A percentile compares a stretch with the other conserved stretches of the same genome.
phyloP scores from a whole-genome alignment of 352 stramenopile species.

The Phytopythium helicoides region DNA sequence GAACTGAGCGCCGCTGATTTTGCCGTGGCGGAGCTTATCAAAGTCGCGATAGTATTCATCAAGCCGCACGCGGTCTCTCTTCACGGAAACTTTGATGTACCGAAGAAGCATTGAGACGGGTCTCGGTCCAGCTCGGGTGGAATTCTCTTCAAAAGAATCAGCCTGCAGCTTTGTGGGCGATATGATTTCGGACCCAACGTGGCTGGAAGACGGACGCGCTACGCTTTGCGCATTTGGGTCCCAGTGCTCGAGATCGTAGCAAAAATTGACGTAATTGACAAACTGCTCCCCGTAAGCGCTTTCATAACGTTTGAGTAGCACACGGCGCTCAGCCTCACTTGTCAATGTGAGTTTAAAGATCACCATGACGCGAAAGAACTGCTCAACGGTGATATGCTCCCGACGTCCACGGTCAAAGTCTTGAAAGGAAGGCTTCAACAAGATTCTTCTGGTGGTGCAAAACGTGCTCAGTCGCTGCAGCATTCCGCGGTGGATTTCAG shows the following conservation, averaged over 20 bases:
- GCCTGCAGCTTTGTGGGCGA: slow-evolving; percentile 39
- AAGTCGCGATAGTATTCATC: slow-evolving; percentile 86
- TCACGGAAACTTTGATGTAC: slow-evolving; percentile 80
- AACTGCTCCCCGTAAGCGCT: slow-evolving; percentile 73
- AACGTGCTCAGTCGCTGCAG: slow-evolving; percentile 66
- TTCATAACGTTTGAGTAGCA: slow-evolving; percentile 67
- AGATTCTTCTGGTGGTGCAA: slow-evolving; percentile 54
- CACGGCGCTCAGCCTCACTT: slow-evolving; percentile 41
- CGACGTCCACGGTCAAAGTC: slow-evolving; percentile 76
- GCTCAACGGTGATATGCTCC: slow-evolving; percentile 77
- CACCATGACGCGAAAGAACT: slow-evolving; percentile 80
- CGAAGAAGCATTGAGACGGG: slow-evolving; percentile 62
- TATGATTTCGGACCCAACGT: slow-evolving; percentile 59
- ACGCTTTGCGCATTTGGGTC: slow-evolving; percentile 28
- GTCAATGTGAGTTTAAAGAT: slow-evolving; percentile 72
- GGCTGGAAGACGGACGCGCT: slow-evolving; percentile 36
- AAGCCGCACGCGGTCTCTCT: slow-evolving; percentile 76
- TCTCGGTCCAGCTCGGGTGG: slow-evolving; percentile 21
- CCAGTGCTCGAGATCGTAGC: slow-evolving; percentile 71
- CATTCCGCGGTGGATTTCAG: slow-evolving; percentile 36
- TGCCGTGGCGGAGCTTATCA: slow-evolving; percentile 76
- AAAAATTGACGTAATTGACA: slow-evolving; percentile 86
- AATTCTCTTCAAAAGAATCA: slow-evolving; percentile 34
- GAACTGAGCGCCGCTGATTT: slow-evolving; percentile 71
- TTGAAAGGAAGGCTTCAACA: slow-evolving; percentile 81